These are phyloP conservation scores for Aquanectria penicillioides DNA, from an alignment of 2,329 filamentous ascomycete genomes.

Conservation along the genomic window DNA sequence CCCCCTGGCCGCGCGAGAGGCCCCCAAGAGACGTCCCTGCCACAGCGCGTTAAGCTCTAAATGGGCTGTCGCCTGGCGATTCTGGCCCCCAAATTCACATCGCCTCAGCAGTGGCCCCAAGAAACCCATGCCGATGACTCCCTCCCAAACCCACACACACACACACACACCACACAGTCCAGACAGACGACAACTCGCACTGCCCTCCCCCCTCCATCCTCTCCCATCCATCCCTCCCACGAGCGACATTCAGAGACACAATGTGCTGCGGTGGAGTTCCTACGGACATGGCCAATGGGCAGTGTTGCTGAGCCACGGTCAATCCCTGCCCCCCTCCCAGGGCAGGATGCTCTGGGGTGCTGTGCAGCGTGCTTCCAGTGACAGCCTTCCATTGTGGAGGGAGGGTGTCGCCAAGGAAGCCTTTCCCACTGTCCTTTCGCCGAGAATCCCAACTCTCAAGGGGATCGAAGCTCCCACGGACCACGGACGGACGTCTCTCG, in stretches of 20 bases:
- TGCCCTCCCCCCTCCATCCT: too few relatives aligned
- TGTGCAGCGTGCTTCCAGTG: not conserved
- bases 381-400: not conserved
- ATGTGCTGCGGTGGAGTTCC: not conserved
- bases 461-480: conserved; percentile 8
- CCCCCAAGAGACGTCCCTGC: not conserved
- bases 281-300: conserved; percentile 9
- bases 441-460: not conserved
- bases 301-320: conserved; percentile 21
- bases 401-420: conserved; percentile 9
- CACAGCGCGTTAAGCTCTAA: not conserved
- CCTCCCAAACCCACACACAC: conserved; percentile 16
- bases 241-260: not conserved
- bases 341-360: not conserved
- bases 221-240: too few relatives aligned
- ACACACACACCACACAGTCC: not conserved
- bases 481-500: not conserved
- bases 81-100: conserved; percentile 13
- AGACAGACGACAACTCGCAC: not conserved
- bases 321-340: not conserved
- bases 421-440: too few relatives aligned
- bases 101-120: conserved; percentile 7
- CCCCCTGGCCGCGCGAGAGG: conserved; percentile 4
- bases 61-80: conserved; percentile 17
- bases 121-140: conserved; percentile 38